phyloP scores from a whole-genome alignment of 495 filamentous ascomycete species.

The Podospora australis region DNA sequence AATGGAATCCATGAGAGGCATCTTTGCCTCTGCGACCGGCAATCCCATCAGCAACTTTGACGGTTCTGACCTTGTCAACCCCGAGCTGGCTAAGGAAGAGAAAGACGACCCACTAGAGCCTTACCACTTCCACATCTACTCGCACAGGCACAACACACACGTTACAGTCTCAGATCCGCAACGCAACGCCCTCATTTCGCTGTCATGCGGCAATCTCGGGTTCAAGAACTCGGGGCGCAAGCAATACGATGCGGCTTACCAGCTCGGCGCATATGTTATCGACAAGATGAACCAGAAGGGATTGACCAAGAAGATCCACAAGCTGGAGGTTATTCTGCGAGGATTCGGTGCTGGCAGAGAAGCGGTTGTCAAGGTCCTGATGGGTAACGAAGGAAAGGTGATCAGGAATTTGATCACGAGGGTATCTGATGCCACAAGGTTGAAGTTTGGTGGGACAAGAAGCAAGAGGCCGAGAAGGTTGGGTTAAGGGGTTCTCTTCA shows the following conservation, averaged over 20 bases:
- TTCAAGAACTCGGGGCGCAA: conserved; percentile 74
- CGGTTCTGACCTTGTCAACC: background rate
- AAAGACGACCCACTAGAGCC: conserved; percentile 39
- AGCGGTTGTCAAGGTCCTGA: conserved; percentile 77
- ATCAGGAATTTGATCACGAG: conserved; percentile 63
- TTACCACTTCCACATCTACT: conserved; percentile 81
- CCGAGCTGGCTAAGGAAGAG: conserved; percentile 12
- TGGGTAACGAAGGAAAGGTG: conserved; percentile 74
- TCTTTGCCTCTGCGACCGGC: background rate
- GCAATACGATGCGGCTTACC: conserved; percentile 88
- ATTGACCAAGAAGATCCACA: conserved; percentile 49
- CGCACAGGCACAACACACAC: conserved; percentile 87
- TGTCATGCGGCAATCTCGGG: conserved; percentile 75
- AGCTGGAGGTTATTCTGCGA: conserved; percentile 70
- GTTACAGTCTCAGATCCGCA: conserved; percentile 80
- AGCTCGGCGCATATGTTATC: conserved; percentile 73
- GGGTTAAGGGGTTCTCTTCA: conserved; percentile 53
- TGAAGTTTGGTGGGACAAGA: conserved; percentile 95
- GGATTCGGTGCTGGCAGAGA: conserved; percentile 83
- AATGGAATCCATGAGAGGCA: background rate
- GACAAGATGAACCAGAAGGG: conserved; percentile 71
- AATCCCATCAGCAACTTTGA: conserved; percentile 1
- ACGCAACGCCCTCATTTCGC: conserved; percentile 64
- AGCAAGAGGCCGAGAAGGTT: conserved; percentile 74
- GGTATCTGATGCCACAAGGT: conserved; percentile 74